Evolutionary conservation across 495 filamentous ascomycete genomes (phyloP).

Genomic region (Penicillium steckii): DNA sequence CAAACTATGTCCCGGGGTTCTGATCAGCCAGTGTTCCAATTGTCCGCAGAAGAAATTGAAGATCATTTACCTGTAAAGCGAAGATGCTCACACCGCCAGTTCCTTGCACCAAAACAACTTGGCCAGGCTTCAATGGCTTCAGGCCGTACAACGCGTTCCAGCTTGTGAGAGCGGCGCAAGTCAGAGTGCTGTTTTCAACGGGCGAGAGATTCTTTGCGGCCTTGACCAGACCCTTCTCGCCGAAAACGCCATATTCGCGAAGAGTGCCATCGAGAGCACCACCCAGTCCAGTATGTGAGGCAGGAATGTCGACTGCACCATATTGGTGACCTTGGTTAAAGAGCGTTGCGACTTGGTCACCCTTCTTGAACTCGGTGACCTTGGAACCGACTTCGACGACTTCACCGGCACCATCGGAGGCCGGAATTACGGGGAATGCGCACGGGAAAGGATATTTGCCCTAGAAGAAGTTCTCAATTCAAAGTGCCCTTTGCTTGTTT

Average conservation of each 20-base stretch:
- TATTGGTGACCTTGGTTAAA: slow-evolving; percentile 78
- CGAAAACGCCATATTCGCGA: slow-evolving; percentile 68
- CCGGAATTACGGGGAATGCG: slow-evolving; percentile 58
- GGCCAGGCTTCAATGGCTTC: slow-evolving; percentile 61
- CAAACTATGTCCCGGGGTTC: slow-evolving; percentile 53
- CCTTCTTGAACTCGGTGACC: slow-evolving; percentile 65
- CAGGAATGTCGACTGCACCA: slow-evolving; percentile 49
- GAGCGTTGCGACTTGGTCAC: slow-evolving; percentile 70
- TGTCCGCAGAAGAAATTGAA: neutral
- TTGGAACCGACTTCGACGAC: slow-evolving; percentile 66
- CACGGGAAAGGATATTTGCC: slow-evolving; percentile 68
- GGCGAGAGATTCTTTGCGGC: slow-evolving; percentile 61
- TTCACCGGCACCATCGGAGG: slow-evolving; percentile 77
- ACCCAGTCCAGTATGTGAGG: slow-evolving; percentile 59
- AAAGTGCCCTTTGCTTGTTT: too few species aligned
- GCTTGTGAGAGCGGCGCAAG: slow-evolving; percentile 72
- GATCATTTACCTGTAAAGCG: slow-evolving; percentile 60
- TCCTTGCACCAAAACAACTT: slow-evolving; percentile 74
- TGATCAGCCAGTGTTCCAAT: neutral
- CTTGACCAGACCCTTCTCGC: slow-evolving; percentile 66
- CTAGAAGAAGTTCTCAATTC: too few species aligned
- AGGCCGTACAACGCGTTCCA: slow-evolving; percentile 84
- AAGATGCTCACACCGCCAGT: slow-evolving; percentile 83
- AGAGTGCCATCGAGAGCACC: slow-evolving; percentile 70
- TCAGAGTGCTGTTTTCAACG: slow-evolving; percentile 64